Evolutionary conservation across 257 asterid genomes (phyloP), one percentile per base, ranked within the genome.

Genomic region (Haberlea rhodopensis): DNA sequence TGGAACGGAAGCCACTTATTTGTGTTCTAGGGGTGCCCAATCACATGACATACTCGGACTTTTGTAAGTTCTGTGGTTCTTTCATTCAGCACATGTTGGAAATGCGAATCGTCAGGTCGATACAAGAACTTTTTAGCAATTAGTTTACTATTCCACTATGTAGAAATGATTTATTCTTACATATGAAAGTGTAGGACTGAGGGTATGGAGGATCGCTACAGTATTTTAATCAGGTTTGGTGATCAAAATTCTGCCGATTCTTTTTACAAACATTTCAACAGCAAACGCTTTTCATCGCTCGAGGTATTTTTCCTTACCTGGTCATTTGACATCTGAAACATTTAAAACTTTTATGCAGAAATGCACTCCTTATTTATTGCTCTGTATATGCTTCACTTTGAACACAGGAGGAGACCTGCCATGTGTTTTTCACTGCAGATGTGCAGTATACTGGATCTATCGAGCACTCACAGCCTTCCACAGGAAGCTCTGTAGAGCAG

Each of bases 41-140:
- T 81, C 95, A 90, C 85, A 87, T 90, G 90, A 90, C 95, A 2
- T 90, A 94, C 73, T 90, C 97, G 13, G 99, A 94, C 69, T 90
- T 94, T 68, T 94, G 97, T 73, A 91, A 84, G 78, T 94, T 90
- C 74, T 87, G 96, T 71, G 95, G 95, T 66, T 88, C 99, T 3
- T 94, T 86, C 81, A 84, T 94, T 43, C 92, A 84, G 57, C 82
- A 81, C 70, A 83, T 94, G 78, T 72, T 80, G 81, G 97, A 94
- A 82, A 90, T 94, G 96, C 79, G 97, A 65, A 79, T 86, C 57
- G 95, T 94, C 78, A 87, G 99, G 99, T 92, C 72, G 43, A 59
- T 65, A 59, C 31, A 20, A 32, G 60, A 73, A 61, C 53, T 19
- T 25, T 55, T 3, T 48, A 51, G 55, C 60, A 40, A 21, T 25